Percentiles rank a stretch among this genome's conserved stretches.
phyloP scores from a whole-genome alignment of 306 rosid genomes.

The Quercus agrifolia region DNA sequence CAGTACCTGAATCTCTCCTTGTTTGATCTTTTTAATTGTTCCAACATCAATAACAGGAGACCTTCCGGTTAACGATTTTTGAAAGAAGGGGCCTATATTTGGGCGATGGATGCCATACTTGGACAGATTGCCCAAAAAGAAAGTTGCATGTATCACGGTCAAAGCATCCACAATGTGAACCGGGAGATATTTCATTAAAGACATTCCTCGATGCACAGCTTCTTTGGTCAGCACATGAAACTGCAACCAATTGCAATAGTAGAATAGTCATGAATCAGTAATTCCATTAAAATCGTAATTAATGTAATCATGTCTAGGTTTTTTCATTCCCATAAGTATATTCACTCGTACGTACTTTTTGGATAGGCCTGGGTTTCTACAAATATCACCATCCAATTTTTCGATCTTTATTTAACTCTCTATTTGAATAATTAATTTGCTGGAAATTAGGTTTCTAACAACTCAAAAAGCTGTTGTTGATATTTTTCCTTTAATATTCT shows the following conservation, averaged over 20 bases:
- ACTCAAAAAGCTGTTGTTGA: too few relatives aligned
- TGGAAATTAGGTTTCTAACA: too few relatives aligned
- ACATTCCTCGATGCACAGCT: conserved; percentile 33
- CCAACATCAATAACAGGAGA: conserved; percentile 55
- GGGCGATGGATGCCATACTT: conserved; percentile 34
- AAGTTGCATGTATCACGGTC: neutral
- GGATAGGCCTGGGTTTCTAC: too few relatives aligned
- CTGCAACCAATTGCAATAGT: conserved; percentile 17
- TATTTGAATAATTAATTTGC: too few relatives aligned
- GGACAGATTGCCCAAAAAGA: conserved; percentile 37
- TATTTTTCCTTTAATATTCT: too few relatives aligned
- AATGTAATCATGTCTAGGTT: too few relatives aligned
- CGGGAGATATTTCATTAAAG: conserved; percentile 19
- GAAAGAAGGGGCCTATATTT: conserved; percentile 37
- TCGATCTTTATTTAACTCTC: too few relatives aligned
- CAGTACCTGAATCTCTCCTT: conserved; percentile 38
- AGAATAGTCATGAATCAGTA: neutral
- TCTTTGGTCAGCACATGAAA: conserved; percentile 45
- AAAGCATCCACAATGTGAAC: conserved; percentile 23
- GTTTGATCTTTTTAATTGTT: conserved; percentile 31
- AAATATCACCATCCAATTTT: too few relatives aligned
- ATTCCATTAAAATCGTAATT: too few relatives aligned
- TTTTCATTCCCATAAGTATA: too few relatives aligned
- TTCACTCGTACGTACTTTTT: too few relatives aligned
- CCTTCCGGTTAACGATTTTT: conserved; percentile 30